Conservation (phyloP, 1,284 basidiomycete species). For the Rhodotorula sp. region DNA sequence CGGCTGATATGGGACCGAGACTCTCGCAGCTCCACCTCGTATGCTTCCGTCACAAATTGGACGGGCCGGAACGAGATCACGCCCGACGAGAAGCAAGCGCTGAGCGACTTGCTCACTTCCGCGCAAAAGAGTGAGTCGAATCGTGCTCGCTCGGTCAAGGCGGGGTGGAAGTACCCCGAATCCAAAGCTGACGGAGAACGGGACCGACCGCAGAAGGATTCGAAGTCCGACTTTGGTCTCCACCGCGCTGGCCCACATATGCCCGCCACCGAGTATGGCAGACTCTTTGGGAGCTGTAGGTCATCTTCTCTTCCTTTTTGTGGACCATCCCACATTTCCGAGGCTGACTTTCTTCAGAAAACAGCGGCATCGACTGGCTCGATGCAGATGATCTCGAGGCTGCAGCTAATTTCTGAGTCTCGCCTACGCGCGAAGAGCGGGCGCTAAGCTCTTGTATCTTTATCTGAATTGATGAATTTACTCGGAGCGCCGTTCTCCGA, state of each 20-base stretch:
- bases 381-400: constrained; percentile 43
- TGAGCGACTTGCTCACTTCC: constrained; percentile 13
- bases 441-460: no score
- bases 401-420: constrained; percentile 27
- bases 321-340: no score
- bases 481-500: no score
- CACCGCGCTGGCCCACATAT: constrained; percentile 40
- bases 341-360: no score
- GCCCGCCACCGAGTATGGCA: constrained; percentile 39
- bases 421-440: not conserved
- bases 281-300: constrained; percentile 32
- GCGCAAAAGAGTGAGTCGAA: constrained; percentile 27
- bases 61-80: constrained; percentile 32
- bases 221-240: constrained; percentile 26
- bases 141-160: not conserved
- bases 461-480: no score
- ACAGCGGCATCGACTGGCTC: constrained; percentile 39
- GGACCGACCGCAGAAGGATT: constrained; percentile 12
- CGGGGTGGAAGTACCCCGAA: not conserved
- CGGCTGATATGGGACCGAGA: not conserved
- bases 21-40: constrained; percentile 17
- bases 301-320: not conserved
- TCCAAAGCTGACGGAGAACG: constrained; percentile 5
- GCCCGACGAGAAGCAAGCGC: constrained; percentile 2
- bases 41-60: constrained; percentile 24